Evolutionary conservation across 129 eudicot genomes (phyloP).

Genomic region (Solidago caesia): DNA sequence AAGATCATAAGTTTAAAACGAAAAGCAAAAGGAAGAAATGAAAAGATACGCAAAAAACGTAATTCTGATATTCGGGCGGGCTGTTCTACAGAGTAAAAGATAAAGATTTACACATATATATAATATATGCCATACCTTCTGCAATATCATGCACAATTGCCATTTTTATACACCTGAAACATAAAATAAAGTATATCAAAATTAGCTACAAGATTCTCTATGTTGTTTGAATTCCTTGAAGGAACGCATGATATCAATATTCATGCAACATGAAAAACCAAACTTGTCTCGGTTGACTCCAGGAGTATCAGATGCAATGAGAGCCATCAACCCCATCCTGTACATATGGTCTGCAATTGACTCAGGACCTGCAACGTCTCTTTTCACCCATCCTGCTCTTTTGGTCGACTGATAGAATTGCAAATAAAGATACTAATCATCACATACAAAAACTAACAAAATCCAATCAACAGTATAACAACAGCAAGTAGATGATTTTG

Average conservation of each 20-base stretch:
- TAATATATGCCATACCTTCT: slow-evolving; percentile 52
- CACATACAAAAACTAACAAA: neutral
- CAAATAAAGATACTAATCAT: neutral
- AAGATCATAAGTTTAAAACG: neutral
- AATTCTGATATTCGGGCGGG: neutral
- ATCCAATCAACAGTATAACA: neutral
- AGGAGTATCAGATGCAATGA: slow-evolving; percentile 74
- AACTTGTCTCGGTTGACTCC: slow-evolving; percentile 92
- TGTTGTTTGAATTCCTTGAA: neutral
- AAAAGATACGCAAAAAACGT: neutral
- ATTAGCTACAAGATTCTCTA: neutral
- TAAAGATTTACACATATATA: neutral
- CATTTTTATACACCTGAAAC: slow-evolving; percentile 87
- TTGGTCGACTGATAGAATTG: slow-evolving; percentile 62
- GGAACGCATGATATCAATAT: slow-evolving; percentile 4
- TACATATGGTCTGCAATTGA: slow-evolving; percentile 98
- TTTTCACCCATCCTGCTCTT: slow-evolving; percentile 93
- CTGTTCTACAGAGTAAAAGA: neutral
- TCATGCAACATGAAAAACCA: slow-evolving; percentile 7
- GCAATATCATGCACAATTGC: slow-evolving; percentile 98
- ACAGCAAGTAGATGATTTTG: neutral
- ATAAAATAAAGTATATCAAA: slow-evolving; percentile 12
- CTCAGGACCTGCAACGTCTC: slow-evolving; percentile 71
- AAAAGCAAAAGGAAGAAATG: neutral
- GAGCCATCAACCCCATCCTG: slow-evolving; percentile 95